phyloP scores from a whole-genome alignment of 2,329 filamentous ascomycete species.

The Onygenales sp. region DNA sequence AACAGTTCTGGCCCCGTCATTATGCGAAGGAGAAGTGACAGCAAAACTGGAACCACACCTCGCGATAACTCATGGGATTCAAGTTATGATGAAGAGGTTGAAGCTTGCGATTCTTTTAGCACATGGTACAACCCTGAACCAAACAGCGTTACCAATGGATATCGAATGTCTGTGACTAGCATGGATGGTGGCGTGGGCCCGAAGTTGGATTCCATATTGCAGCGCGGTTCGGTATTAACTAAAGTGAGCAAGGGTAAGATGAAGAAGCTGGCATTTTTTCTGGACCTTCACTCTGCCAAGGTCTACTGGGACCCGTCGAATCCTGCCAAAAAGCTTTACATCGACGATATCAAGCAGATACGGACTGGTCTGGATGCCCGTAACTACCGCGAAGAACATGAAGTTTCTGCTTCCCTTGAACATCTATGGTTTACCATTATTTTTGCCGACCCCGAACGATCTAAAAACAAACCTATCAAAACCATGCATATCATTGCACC shows the following conservation, averaged over 20 bases:
- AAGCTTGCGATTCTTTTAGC: conserved; percentile 36
- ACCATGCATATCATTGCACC: conserved; percentile 80
- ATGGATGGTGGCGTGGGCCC: conserved; percentile 43
- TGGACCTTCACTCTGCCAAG: conserved; percentile 76
- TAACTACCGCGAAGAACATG: conserved; percentile 80
- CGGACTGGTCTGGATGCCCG: conserved; percentile 73
- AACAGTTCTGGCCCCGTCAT: conserved; percentile 84
- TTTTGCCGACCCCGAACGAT: conserved; percentile 68
- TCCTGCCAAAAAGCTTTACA: conserved; percentile 75
- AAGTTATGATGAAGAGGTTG: conserved; percentile 35
- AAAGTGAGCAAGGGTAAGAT: conserved; percentile 81
- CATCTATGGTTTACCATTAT: conserved; percentile 81
- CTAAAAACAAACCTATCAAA: conserved; percentile 61
- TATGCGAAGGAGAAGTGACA: conserved; percentile 78
- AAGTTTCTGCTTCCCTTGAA: conserved; percentile 57
- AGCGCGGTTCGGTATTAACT: conserved; percentile 65
- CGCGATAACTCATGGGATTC: conserved; percentile 34
- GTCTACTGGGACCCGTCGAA: conserved; percentile 78
- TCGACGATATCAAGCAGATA: conserved; percentile 92
- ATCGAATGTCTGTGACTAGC: conserved; percentile 21
- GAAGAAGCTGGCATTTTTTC: conserved; percentile 62
- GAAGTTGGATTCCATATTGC: conserved; percentile 65
- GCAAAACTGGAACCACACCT: conserved; percentile 57
- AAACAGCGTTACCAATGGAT: conserved; percentile 30
- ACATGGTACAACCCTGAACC: conserved; percentile 32